phyloP scores from a whole-genome alignment of 805 yeast species.

The Teunomyces funiuensis region DNA sequence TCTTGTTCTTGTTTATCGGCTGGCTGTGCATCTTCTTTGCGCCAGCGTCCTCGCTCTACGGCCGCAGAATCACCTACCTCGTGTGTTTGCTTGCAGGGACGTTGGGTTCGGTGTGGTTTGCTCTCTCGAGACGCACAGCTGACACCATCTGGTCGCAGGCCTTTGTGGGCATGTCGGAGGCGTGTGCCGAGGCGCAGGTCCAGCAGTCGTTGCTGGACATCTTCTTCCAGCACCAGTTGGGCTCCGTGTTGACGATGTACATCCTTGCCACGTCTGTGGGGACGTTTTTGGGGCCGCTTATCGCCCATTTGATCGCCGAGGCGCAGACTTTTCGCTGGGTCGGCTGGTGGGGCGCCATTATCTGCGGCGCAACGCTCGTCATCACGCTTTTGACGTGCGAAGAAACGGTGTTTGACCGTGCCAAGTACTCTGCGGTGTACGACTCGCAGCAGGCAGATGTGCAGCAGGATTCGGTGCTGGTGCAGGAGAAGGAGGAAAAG shows the following conservation, averaged over 20 bases:
- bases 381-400: slow-evolving; percentile 49
- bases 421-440: slow-evolving; percentile 18
- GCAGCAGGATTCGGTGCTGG: too few relatives aligned
- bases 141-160: slow-evolving; percentile 50
- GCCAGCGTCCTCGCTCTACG: slow-evolving; percentile 45
- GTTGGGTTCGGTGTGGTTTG: slow-evolving; percentile 48
- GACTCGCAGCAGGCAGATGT: slow-evolving; percentile 8
- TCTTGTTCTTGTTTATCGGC: slow-evolving; percentile 46
- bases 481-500: slow-evolving; percentile 7
- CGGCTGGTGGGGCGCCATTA: slow-evolving; percentile 46
- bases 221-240: slow-evolving; percentile 45
- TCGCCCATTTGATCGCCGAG: slow-evolving; percentile 56
- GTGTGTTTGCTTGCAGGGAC: slow-evolving; percentile 41
- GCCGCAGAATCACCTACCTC: slow-evolving; percentile 44
- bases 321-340: slow-evolving; percentile 55
- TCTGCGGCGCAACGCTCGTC: slow-evolving; percentile 44
- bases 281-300: slow-evolving; percentile 57
- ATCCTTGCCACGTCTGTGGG: slow-evolving; percentile 54
- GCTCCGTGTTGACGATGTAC: slow-evolving; percentile 51
- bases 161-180: slow-evolving; percentile 40
- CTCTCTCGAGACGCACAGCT: slow-evolving; percentile 29
- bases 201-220: slow-evolving; percentile 38
- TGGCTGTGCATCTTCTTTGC: slow-evolving; percentile 44
- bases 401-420: slow-evolving; percentile 51
- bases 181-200: slow-evolving; percentile 46